Evolutionary conservation across 352 stramenopile genomes (phyloP), one percentile per base, ranked within the genome.

Genomic region (Albugo candida): DNA sequence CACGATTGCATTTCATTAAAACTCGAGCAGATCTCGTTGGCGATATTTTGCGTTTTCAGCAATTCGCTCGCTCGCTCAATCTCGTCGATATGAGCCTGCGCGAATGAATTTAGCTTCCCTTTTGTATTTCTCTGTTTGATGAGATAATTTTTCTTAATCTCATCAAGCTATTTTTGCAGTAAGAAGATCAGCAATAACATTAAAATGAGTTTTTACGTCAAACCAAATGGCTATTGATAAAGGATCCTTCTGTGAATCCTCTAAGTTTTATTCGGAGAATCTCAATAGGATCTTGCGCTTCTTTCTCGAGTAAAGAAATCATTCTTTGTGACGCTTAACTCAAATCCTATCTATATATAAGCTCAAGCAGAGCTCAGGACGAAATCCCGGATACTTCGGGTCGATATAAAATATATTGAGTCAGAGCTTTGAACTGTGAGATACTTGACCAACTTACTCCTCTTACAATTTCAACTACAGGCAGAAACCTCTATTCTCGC

Each of bases 121-220:
- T 80, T 84, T 20, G 69, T 84, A 54, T 47, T 77, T 54, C 83
- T 65, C 42, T 85, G 72, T 50, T 85, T 84, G 27, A 51, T 49
- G 38, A 72, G 11, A 42, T 91, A 87, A 56, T 85, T 72, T 20
- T 67, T 64, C 49, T 91, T 91, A 60, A 87, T 86, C 63, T 87
- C 77, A 51, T 83, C 70, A 6, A 89, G 61, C 67, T 85, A 38
- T 48, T 14, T n/a, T 41, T 13, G 21, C 10, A 36, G 21, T 41
- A 37, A 49, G 27, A 51, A 17, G 40, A n/a, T 43, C 36, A 27
- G 17, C 40, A 46, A 13, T 13, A 37, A n/a, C 44, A 17, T 13
- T 41, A 35, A 24, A 36, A 43, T 40, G 39, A 19, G 27, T 14
- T 8, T 20, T 20, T 34, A 39, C 41, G 6, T 16, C 45, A 36